Conservation (phyloP, 805 yeast species). For the Ogataea pignaliae region DNA sequence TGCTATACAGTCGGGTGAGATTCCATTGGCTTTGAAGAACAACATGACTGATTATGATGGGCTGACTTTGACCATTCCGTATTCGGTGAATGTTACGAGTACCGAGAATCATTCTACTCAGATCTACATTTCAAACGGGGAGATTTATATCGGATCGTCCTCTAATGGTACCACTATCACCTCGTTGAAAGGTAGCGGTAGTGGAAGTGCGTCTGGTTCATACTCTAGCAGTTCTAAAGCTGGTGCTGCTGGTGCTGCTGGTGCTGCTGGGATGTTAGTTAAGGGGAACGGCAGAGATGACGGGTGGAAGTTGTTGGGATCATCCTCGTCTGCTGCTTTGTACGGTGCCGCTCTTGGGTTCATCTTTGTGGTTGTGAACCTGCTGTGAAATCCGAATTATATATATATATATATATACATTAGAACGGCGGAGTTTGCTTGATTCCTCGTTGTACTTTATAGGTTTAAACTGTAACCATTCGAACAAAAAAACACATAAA, state of each 20-base stretch:
- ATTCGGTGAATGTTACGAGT: conserved; percentile 11
- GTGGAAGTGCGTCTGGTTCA: conserved; percentile 8
- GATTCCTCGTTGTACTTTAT: not conserved
- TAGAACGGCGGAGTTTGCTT: no score
- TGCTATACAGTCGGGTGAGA: conserved; percentile 25
- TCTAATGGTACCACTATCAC: not conserved
- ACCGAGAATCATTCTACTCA: conserved; percentile 9
- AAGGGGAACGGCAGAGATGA: no score
- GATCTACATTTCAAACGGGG: conserved; percentile 28
- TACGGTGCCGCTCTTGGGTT: no score
- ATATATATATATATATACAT: no score
- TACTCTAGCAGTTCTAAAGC: not conserved
- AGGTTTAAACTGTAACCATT: no score
- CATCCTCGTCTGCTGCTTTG: no score
- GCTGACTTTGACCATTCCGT: conserved; percentile 26
- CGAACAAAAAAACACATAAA: no score
- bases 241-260: not conserved
- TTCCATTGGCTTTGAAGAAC: conserved; percentile 28
- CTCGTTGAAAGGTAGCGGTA: not conserved
- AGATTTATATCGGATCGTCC: conserved; percentile 19
- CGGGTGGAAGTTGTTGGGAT: no score
- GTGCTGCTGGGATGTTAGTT: not conserved
- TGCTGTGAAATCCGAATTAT: no score
- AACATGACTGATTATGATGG: conserved; percentile 16
- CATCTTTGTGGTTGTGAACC: no score